These are phyloP conservation scores for Euclidium syriacum DNA, from an alignment of 345 rosid genomes.

Conservation along the genomic window DNA sequence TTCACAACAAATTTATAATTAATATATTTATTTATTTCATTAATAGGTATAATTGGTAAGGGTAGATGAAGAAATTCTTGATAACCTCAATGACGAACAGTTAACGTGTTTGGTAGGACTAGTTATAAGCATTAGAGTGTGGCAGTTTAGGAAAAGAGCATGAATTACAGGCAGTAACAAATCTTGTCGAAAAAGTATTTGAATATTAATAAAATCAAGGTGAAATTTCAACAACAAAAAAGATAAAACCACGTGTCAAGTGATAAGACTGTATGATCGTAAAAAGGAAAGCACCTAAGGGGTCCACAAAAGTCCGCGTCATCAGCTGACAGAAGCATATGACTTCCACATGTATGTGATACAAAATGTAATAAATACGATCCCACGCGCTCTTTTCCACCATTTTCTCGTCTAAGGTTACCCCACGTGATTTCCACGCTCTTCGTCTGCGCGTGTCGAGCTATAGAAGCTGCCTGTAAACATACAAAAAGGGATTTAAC, in stretches of 20 bases:
- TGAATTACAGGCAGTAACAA: not conserved
- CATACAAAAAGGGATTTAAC: not conserved
- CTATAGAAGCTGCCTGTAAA: not conserved
- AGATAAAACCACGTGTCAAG: not conserved
- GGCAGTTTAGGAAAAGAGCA: not conserved
- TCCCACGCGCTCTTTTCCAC: constrained; percentile 4
- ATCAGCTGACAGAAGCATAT: constrained; percentile 29
- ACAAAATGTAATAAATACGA: constrained; percentile 7
- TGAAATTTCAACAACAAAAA: not conserved
- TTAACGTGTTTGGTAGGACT: not conserved
- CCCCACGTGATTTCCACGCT: not conserved
- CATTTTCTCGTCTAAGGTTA: not conserved
- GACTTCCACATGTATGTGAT: constrained; percentile 17
- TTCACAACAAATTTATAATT: no score
- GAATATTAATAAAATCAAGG: not conserved
- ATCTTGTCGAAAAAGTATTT: not conserved
- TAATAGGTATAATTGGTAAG: not conserved
- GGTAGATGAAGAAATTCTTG: not conserved
- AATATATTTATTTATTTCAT: not conserved
- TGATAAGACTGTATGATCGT: not conserved
- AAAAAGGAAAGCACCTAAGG: not conserved
- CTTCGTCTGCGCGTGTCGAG: not conserved
- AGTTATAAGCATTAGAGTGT: not conserved
- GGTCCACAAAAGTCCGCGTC: constrained; percentile 18
- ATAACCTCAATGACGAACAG: not conserved